Evolutionary conservation across 1,284 basidiomycete species (phyloP), one percentile per base, ranked within the genome.

Genomic region (Leccinum griseonigrum): DNA sequence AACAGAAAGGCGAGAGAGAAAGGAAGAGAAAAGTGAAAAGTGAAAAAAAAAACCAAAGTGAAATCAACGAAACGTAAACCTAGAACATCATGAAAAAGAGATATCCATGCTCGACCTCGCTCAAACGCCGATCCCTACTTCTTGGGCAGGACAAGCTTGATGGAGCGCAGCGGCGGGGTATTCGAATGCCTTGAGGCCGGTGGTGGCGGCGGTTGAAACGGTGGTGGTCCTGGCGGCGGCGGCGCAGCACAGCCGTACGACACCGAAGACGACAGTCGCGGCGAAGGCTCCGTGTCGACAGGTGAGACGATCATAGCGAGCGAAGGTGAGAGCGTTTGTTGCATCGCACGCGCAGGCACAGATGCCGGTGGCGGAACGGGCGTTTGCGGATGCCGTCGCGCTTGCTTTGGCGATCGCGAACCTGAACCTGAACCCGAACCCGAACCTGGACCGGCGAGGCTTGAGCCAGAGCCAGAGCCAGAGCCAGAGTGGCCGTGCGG

Each of bases 261-360:
- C 18, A 72, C 62, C 1, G 71, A 74, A 28, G 74, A 65, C 18
- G 69, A 63, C 1, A 68, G 63, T 16, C 74, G 73, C 22, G 72
- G 71, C 16, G 74, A 74, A 1, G 72, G 74, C 50, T 76, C 72
- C 0, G 72, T 65, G 40, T 74, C 72, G 22, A 74, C 68, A 4
- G 77, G 78, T 13, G 77, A 80, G 63, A 80, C 78, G 54, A 80
- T 76, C 74, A 79, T 75, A 18, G 77, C 77, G 14, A 80, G 68
- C 11, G 77, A 78, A 11, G 77, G 77, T 4, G 78, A 79, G 4
- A 80, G 67, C n/a, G 78, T 77, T 57, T 82, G 80, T 63, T 82
- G 80, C 61, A 77, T 71, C 48, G 74, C 73, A n/a, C 79, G 75
- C 10, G 71, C 61, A 52, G 76, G 72, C 18, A 65, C 68, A 22